phyloP scores from a whole-genome alignment of 805 yeast genomes.

The Barnettozyma pratensis region DNA sequence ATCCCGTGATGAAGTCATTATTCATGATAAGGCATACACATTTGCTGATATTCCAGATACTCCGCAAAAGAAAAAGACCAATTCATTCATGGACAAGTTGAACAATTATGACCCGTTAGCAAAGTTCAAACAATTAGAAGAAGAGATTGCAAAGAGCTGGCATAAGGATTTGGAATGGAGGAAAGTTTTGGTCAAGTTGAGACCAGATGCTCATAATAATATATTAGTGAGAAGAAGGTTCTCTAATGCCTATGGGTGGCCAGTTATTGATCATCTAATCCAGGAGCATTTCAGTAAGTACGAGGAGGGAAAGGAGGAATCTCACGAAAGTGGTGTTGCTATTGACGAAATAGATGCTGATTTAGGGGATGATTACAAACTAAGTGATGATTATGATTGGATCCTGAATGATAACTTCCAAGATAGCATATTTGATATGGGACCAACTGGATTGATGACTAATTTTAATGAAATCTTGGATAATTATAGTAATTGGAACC shows the following conservation, averaged over 20 bases:
- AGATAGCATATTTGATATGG: constrained; percentile 41
- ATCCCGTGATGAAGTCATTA: constrained; percentile 49
- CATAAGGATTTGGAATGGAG: constrained; percentile 68
- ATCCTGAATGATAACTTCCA: constrained; percentile 28
- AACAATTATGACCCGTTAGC: constrained; percentile 25
- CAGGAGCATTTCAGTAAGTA: constrained; percentile 48
- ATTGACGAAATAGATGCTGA: constrained; percentile 15
- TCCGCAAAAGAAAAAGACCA: constrained; percentile 7
- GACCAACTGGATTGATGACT: constrained; percentile 67
- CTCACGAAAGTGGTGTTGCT: background rate
- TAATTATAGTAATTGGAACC: constrained; percentile 31
- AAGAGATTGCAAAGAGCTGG: constrained; percentile 63
- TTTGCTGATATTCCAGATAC: constrained; percentile 42
- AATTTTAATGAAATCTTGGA: constrained; percentile 58
- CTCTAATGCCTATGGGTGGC: constrained; percentile 84
- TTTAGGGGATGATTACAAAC: constrained; percentile 15
- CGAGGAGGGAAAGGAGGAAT: background rate
- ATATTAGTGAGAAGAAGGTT: constrained; percentile 66
- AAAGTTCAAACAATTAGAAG: constrained; percentile 49
- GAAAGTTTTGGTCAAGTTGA: constrained; percentile 58
- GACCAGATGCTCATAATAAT: constrained; percentile 77
- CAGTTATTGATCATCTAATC: constrained; percentile 65
- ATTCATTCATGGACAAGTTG: constrained; percentile 25
- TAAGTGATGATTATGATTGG: constrained; percentile 9
- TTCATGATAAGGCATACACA: constrained; percentile 65